Evolutionary conservation across 2,329 filamentous ascomycete genomes (phyloP).

Genomic region (Colletotrichum gigasporum): DNA sequence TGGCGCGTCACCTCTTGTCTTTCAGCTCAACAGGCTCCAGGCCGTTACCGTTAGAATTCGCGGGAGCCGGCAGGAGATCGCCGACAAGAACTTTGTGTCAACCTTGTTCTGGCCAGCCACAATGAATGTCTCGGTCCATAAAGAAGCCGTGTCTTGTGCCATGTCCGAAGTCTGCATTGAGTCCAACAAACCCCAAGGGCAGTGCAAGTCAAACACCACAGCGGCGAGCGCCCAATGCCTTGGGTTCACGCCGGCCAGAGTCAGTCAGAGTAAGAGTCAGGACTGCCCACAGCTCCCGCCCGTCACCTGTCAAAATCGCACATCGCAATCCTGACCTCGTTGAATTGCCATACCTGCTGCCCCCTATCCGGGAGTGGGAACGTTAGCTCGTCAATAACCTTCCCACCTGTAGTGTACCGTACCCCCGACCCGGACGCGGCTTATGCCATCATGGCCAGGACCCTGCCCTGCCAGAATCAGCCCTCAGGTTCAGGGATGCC

Average conservation of each 20-base stretch:
- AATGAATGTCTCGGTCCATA: slow-evolving; percentile 16
- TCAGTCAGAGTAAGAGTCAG: neutral
- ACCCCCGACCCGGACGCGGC: slow-evolving; percentile 7
- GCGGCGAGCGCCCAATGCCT: neutral
- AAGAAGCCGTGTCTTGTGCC: neutral
- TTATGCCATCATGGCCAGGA: slow-evolving; percentile 19
- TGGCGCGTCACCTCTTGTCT: slow-evolving; percentile 4
- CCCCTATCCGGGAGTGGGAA: slow-evolving; percentile 20
- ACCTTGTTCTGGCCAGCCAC: neutral
- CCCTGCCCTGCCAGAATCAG: neutral
- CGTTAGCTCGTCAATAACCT: slow-evolving; percentile 3
- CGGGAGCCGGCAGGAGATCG: neutral
- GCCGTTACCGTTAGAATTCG: slow-evolving; percentile 2
- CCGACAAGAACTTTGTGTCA: neutral
- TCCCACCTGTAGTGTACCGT: slow-evolving; percentile 6
- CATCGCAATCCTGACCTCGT: slow-evolving; percentile 13
- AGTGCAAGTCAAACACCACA: neutral
- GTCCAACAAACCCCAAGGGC: neutral
- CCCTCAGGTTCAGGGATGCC: neutral
- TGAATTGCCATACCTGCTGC: slow-evolving; percentile 11
- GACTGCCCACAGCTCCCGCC: neutral
- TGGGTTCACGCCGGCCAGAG: neutral
- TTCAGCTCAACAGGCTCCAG: slow-evolving; percentile 17
- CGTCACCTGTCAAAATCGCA: slow-evolving; percentile 16
- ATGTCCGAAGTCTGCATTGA: neutral